Conservation (phyloP, 2,329 filamentous ascomycete species). For the Diaporthe citrichinensis region DNA sequence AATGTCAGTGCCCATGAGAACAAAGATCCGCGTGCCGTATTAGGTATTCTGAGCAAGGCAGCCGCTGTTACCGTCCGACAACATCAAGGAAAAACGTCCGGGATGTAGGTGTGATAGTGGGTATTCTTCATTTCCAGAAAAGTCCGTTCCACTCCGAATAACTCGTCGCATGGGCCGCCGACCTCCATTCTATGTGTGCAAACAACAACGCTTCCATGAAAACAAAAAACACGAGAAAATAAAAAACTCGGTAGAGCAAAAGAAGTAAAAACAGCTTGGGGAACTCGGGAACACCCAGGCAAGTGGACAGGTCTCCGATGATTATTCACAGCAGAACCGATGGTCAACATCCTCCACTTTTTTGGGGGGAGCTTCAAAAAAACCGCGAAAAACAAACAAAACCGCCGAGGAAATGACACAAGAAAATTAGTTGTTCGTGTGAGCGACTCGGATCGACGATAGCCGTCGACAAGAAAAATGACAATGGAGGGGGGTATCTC, state of each 20-base stretch:
- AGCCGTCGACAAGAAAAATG: constrained; percentile 16
- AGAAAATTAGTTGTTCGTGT: constrained; percentile 34
- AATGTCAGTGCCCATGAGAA: constrained; percentile 23
- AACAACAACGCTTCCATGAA: constrained; percentile 29
- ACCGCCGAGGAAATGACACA: constrained; percentile 29
- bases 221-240: not conserved
- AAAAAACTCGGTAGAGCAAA: not conserved
- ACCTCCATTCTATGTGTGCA: constrained; percentile 30
- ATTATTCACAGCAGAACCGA: constrained; percentile 33
- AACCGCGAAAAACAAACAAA: not conserved
- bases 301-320: constrained; percentile 3
- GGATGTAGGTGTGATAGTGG: constrained; percentile 29
- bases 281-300: not conserved
- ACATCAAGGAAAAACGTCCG: constrained; percentile 8
- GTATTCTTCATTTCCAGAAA: constrained; percentile 35
- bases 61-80: constrained; percentile 18
- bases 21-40: constrained; percentile 18
- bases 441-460: constrained; percentile 22
- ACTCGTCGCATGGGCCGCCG: constrained; percentile 29
- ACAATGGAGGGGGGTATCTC: constrained; percentile 41
- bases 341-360: constrained; percentile 31
- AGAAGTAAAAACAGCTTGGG: constrained; percentile 7
- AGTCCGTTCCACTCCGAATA: constrained; percentile 31
- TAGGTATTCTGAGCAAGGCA: constrained; percentile 22
- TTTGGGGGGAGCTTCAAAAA: not conserved